These are phyloP conservation scores for Diddensiella transvaalensis DNA, from an alignment of 805 yeast genomes.

Conservation along the genomic window DNA sequence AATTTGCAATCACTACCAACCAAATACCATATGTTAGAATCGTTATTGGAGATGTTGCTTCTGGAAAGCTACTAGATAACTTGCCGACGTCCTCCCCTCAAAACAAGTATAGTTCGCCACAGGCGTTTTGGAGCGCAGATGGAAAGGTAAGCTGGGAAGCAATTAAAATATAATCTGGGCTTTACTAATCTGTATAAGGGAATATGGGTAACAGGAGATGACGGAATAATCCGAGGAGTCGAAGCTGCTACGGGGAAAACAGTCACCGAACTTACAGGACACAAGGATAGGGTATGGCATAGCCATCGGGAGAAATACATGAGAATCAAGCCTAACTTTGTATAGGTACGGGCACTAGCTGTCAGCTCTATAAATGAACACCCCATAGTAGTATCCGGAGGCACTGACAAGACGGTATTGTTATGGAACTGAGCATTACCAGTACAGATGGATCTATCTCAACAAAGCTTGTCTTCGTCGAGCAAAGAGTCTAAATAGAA, in stretches of 20 bases:
- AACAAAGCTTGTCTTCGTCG: background rate
- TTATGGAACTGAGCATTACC: too few species aligned
- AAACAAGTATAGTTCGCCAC: conserved; percentile 58
- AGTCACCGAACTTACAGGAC: conserved; percentile 35
- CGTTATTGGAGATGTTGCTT: conserved; percentile 41
- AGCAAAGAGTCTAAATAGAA: conserved; percentile 24
- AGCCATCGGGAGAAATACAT: background rate
- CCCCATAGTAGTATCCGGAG: conserved; percentile 28
- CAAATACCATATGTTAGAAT: conserved; percentile 76
- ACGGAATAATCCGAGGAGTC: conserved; percentile 60
- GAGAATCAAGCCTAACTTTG: background rate
- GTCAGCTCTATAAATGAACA: background rate
- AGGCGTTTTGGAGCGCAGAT: conserved; percentile 43
- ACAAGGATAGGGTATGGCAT: conserved; percentile 43
- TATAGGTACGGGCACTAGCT: conserved; percentile 8
- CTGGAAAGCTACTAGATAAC: conserved; percentile 39
- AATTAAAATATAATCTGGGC: conserved; percentile 10
- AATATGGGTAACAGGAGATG: conserved; percentile 67
- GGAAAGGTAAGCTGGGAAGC: conserved; percentile 23
- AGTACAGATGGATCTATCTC: conserved; percentile 9
- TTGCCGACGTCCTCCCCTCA: conserved; percentile 58
- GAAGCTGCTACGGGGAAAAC: conserved; percentile 43
- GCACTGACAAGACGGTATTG: conserved; percentile 41
- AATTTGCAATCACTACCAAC: conserved; percentile 64
- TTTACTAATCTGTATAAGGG: conserved; percentile 37